Percentiles rank a stretch among this genome's conserved stretches.
Conservation (phyloP, 805 yeast genomes). For the Yarrowia sp. region DNA sequence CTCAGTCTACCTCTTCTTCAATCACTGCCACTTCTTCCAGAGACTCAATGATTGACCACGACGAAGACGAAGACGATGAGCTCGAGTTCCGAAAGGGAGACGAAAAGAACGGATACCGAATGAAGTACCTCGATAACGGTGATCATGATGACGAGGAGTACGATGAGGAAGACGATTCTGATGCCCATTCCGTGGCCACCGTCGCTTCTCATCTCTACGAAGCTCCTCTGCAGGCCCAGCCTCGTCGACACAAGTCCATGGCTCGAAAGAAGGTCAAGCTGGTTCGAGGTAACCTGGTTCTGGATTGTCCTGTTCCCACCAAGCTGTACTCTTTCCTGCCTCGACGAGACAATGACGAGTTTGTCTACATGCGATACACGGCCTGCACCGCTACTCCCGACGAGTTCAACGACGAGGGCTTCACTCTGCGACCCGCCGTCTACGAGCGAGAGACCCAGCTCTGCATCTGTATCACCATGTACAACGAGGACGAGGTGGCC, state of each 20-base stretch:
- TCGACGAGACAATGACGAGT: constrained; percentile 87
- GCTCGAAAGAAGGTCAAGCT: constrained; percentile 77
- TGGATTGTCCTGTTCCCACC: constrained; percentile 94
- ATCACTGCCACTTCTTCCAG: constrained; percentile 33
- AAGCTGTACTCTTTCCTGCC: constrained; percentile 85
- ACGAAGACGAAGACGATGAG: constrained; percentile 30
- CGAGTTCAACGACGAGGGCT: constrained; percentile 78
- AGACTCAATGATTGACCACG: constrained; percentile 23
- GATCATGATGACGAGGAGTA: constrained; percentile 9
- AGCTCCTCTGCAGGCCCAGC: constrained; percentile 51
- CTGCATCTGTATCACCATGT: constrained; percentile 94
- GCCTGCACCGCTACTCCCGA: constrained; percentile 96
- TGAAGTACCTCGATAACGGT: constrained; percentile 37
- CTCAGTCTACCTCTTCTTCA: constrained; percentile 11
- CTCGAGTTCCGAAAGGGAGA: constrained; percentile 24
- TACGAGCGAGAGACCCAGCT: constrained; percentile 90
- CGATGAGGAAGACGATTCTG: constrained; percentile 33
- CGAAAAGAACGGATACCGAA: constrained; percentile 35
- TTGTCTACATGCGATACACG: constrained; percentile 94
- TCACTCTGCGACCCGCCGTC: constrained; percentile 84
- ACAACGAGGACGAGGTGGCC: constrained; percentile 89
- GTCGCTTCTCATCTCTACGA: constrained; percentile 44
- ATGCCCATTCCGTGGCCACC: constrained; percentile 41
- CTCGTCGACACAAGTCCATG: constrained; percentile 71
- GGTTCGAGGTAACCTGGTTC: constrained; percentile 80